A percentile compares a stretch with the other conserved stretches of the same genome.
phyloP scores from a whole-genome alignment of 805 yeast species.

The Nakazawaea laoshanensis region DNA sequence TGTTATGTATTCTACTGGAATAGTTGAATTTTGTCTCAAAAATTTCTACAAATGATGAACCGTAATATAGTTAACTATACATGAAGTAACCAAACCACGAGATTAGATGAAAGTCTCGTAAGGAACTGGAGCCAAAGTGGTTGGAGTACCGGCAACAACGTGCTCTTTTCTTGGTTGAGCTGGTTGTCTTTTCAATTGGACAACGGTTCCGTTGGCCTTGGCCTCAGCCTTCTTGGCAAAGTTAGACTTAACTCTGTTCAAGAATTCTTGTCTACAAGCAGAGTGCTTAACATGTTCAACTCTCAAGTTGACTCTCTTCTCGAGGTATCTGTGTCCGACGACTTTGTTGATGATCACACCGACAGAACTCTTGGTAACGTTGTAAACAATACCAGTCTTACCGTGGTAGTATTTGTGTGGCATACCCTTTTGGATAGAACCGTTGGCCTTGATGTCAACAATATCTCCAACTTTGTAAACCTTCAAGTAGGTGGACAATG shows the following conservation, averaged over 20 bases:
- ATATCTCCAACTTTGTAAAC: slow-evolving; percentile 98
- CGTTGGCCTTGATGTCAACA: slow-evolving; percentile 98
- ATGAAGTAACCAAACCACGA: slow-evolving; percentile 5
- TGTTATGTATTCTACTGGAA: no score
- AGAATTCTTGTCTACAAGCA: slow-evolving; percentile 98
- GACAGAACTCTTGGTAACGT: slow-evolving; percentile 96
- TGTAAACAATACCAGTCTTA: slow-evolving; percentile 98
- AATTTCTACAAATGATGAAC: not conserved
- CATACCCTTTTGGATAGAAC: slow-evolving; percentile 99
- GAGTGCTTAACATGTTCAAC: slow-evolving; percentile 99
- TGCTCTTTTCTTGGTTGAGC: slow-evolving; percentile 94
- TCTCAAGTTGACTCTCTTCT: slow-evolving; percentile 98
- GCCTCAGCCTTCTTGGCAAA: slow-evolving; percentile 93
- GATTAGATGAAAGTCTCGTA: slow-evolving; percentile 98
- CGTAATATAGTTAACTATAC: no score
- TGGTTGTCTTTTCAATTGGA: slow-evolving; percentile 96
- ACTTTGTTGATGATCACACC: slow-evolving; percentile 98
- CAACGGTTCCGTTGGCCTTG: slow-evolving; percentile 86
- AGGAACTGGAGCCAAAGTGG: slow-evolving; percentile 97
- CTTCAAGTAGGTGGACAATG: slow-evolving; percentile 95
- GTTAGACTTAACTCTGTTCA: slow-evolving; percentile 96
- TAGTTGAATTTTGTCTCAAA: no score
- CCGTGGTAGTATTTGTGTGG: slow-evolving; percentile 99
- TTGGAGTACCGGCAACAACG: slow-evolving; percentile 82
- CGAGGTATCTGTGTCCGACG: slow-evolving; percentile 98